Evolutionary conservation across 768 basidiomycete genomes (phyloP), one percentile per base, ranked within the genome.

Genomic region (Trametes cubensis): DNA sequence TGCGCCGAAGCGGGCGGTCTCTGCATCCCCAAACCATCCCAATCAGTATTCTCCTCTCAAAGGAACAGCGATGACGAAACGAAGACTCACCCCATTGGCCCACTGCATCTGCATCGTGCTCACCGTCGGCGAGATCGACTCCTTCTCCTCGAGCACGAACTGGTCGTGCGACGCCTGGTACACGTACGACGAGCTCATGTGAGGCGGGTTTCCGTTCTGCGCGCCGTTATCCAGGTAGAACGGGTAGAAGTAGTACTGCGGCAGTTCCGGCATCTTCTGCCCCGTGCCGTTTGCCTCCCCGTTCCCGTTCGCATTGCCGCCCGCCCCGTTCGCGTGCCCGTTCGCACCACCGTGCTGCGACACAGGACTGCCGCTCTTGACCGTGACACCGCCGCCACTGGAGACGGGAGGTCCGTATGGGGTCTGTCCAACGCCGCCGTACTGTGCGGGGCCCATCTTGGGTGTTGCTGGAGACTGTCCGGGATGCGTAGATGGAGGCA

Each of bases 241-340:
- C 0, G 90, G 90, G 68, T 89, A 93, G 75, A 93, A 92, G 46
- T 91, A 73, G 30, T 80, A 81, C 6, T 82, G 76, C 2, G 90
- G 89, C 46, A 92, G 79, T 20, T 92, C 89, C 1, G 84, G 85
- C 39, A 92, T 81, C 55, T 71, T 70, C 62, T 68, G 69, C 56
- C 68, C 69, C 18, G 18, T 49, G 40, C 45, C 60, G 41, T 58
- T 34, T 58, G 51, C 63, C 57, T 63, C 21, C 47, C 34, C 46
- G 56, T 53, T 41, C 30, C 46, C 46, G 46, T 25, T n/a, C 49
- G 28, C 25, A 14, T 5, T 11, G 45, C 15, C 55, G 48, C 28
- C 28, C 26, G 25, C 26, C 3, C 48, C 48, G 6, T 17, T 15
- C 48, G 48, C 26, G 48, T 13, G 23, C 14, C 25, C 26, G 28